Evolutionary conservation across 177 flowering plant species (phyloP), one percentile per base, ranked within the genome.

Genomic region (Telopea speciosissima): DNA sequence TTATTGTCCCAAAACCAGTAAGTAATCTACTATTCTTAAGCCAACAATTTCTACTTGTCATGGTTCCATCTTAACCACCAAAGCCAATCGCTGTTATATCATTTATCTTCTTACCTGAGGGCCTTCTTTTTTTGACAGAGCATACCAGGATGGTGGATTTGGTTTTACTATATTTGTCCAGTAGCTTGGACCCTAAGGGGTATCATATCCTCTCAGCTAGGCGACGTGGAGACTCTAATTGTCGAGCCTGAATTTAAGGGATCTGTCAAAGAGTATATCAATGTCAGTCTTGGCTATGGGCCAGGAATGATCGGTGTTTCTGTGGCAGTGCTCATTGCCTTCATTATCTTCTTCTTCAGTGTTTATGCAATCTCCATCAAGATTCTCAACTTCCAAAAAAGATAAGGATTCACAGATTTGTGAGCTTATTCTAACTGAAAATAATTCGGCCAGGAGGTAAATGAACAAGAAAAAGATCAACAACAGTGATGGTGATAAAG

Each of bases 81-180:
- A 11, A 11, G 31, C 31, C 17, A 17, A 49, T 1, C 2, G 17
- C 2, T 11, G 2, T 11, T 12, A 49, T 49, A 49, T 11, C 17
- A 17, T 24, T 1, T 36, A 3, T 14, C 13, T 8, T 56, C 26
- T 52, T 28, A 2, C 62, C 12, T 58, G n/a, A n/a, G n/a, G n/a
- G n/a, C n/a, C 24, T 42, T 14, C 45, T 16, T 24, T 1, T 11
- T 28, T 49, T 73, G 66, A 14, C 84, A 94, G 98, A 69, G 44
- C 1, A 92, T 94, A 68, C 97, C 99, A 0, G 84, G 69, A 67
- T 94, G 97, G 97, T 92, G 98, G 97, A 70, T 85, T 22, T 94
- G 97, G 97, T 90, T 85, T 76, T 87, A 92, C 71, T 88, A 90
- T 68, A 82, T 90, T 16, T 80, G 86, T 77, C 98, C 97, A 5